Conservation (phyloP, 1,139 yeast genomes). For the Blastobotrys persicus region DNA sequence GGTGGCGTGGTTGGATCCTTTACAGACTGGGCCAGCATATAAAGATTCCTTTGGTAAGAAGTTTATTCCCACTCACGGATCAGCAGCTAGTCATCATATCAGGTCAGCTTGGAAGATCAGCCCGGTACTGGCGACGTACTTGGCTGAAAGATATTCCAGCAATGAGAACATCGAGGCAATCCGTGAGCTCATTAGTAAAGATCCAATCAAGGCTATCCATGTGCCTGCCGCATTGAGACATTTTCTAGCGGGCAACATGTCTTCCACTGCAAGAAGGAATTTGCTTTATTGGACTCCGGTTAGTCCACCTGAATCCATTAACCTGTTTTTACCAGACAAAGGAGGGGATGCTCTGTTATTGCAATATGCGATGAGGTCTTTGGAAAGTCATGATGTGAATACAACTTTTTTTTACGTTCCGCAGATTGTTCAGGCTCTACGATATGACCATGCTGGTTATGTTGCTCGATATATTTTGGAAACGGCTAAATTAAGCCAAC, state of each 20-base stretch:
- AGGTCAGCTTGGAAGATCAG: conserved; percentile 60
- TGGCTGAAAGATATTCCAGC: conserved; percentile 57
- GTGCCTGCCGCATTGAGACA: conserved; percentile 64
- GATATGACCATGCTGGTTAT: conserved; percentile 80
- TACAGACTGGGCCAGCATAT: conserved; percentile 45
- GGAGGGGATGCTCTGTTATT: conserved; percentile 64
- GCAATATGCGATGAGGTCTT: conserved; percentile 87
- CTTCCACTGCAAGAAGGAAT: conserved; percentile 29
- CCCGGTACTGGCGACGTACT: conserved; percentile 71
- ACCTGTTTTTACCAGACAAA: conserved; percentile 75
- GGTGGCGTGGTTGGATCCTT: conserved; percentile 77
- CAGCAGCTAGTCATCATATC: conserved; percentile 31
- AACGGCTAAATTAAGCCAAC: conserved; percentile 84
- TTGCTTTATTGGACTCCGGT: conserved; percentile 73
- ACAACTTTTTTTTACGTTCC: conserved; percentile 95
- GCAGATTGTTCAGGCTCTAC: conserved; percentile 88
- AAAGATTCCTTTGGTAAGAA: conserved; percentile 25
- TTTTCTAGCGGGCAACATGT: conserved; percentile 25
- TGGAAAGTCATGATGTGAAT: conserved; percentile 85
- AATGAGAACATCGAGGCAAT: conserved; percentile 42
- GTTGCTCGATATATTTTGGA: conserved; percentile 87
- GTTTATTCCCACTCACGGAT: conserved; percentile 16
- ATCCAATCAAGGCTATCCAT: conserved; percentile 61
- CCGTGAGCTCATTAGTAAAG: conserved; percentile 46
- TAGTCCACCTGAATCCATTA: conserved; percentile 83